Percentiles rank a stretch among this genome's conserved stretches.
Evolutionary conservation across 768 basidiomycete species (phyloP).

Genomic region (Lactarius hatsudake): DNA sequence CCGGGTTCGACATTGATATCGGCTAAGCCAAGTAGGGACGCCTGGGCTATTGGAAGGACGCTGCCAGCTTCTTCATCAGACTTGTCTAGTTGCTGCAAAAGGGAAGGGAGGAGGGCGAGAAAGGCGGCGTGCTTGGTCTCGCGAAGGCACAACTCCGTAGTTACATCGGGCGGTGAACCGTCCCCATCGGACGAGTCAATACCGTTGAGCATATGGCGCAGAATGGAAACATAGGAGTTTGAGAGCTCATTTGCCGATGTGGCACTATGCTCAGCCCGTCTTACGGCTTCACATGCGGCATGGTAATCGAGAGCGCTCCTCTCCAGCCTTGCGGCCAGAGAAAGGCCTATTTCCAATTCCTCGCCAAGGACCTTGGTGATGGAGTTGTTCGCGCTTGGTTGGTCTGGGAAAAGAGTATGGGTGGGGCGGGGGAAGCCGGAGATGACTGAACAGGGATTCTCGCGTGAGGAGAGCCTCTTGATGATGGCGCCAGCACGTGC

Average conservation of each 20-base stretch:
- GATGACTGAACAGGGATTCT: slow-evolving; percentile 52
- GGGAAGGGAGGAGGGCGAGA: slow-evolving; percentile 63
- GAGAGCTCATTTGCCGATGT: slow-evolving; percentile 45
- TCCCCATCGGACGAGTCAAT: slow-evolving; percentile 55
- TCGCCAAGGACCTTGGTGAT: slow-evolving; percentile 53
- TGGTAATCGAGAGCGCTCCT: slow-evolving; percentile 63
- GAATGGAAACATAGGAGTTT: slow-evolving; percentile 40
- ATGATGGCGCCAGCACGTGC: slow-evolving; percentile 63
- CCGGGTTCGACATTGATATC: slow-evolving; percentile 52
- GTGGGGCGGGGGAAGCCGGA: slow-evolving; percentile 65
- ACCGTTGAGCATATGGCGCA: slow-evolving; percentile 54
- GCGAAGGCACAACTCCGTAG: slow-evolving; percentile 55
- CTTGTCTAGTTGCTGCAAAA: slow-evolving; percentile 49
- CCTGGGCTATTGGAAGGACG: slow-evolving; percentile 44
- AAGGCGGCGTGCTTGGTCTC: slow-evolving; percentile 62
- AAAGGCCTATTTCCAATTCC: slow-evolving; percentile 54
- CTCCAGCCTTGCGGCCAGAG: slow-evolving; percentile 54
- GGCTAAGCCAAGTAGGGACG: slow-evolving; percentile 48
- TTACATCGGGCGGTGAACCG: slow-evolving; percentile 66
- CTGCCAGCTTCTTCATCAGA: slow-evolving; percentile 41
- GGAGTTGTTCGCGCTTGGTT: slow-evolving; percentile 50
- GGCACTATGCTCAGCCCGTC: slow-evolving; percentile 52
- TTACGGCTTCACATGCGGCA: slow-evolving; percentile 56
- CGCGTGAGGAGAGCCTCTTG: slow-evolving; percentile 62
- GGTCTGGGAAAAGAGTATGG: slow-evolving; percentile 68